A percentile compares a stretch with the other conserved stretches of the same genome.
Evolutionary conservation across 2,329 filamentous ascomycete genomes (phyloP).

Genomic region (Trichoderma hamatum): DNA sequence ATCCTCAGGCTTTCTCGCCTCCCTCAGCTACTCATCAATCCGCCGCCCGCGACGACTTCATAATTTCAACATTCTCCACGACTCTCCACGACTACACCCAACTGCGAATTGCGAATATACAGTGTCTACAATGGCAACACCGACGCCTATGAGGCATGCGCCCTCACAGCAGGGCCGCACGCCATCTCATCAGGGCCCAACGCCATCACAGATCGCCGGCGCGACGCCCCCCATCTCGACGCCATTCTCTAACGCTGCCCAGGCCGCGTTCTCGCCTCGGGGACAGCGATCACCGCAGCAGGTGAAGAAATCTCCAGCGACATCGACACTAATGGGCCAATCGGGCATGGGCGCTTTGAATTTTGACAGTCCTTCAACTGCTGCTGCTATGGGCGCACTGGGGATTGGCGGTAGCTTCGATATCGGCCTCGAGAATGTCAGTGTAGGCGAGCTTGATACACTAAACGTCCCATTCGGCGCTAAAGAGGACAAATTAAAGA

Average conservation of each 20-base stretch:
- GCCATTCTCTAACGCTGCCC: conserved; percentile 62
- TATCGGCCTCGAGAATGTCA: conserved; percentile 55
- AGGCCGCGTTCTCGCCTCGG: conserved; percentile 62
- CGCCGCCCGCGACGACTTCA: background rate
- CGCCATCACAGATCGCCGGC: conserved; percentile 51
- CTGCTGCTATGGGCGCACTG: conserved; percentile 61
- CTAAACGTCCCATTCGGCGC: conserved; percentile 45
- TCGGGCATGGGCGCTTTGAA: conserved; percentile 52
- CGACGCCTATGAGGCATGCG: conserved; percentile 53
- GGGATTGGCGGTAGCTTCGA: conserved; percentile 56
- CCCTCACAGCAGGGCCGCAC: conserved; percentile 49
- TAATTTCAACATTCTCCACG: background rate
- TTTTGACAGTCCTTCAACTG: conserved; percentile 67
- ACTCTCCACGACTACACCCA: conserved; percentile 19
- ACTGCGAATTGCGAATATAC: background rate
- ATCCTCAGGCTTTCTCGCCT: conserved; percentile 17
- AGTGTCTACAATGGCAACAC: conserved; percentile 49
- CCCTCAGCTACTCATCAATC: background rate
- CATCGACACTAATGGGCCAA: conserved; percentile 51
- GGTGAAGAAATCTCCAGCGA: conserved; percentile 65
- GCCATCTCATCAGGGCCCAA: conserved; percentile 43
- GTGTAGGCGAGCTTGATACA: conserved; percentile 51
- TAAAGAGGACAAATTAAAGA: conserved; percentile 59
- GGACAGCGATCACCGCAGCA: conserved; percentile 64
- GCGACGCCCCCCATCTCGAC: conserved; percentile 69